These are phyloP conservation scores for Globisporangium solare DNA, from an alignment of 352 stramenopile species.

Conservation along the genomic window DNA sequence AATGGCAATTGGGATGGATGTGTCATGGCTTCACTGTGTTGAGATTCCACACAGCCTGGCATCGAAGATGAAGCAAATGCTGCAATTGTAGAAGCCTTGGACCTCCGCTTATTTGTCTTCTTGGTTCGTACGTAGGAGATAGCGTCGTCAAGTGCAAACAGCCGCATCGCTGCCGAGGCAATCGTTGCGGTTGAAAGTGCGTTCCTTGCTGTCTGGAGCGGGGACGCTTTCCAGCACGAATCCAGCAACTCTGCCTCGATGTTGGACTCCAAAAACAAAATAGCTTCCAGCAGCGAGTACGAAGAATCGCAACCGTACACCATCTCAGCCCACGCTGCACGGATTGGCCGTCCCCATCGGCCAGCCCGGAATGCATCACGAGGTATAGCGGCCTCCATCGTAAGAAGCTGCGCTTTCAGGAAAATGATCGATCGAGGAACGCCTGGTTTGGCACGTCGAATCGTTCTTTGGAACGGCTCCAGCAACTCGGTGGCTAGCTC, in stretches of 20 bases:
- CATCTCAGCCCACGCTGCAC: slow-evolving; percentile 73
- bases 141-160: slow-evolving; percentile 76
- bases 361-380: slow-evolving; percentile 76
- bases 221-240: slow-evolving; percentile 64
- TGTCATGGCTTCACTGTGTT: slow-evolving; percentile 17
- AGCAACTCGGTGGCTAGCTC: slow-evolving; percentile 69
- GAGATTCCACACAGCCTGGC: neutral
- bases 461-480: slow-evolving; percentile 45
- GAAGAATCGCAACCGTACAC: slow-evolving; percentile 55
- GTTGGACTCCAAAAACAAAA: slow-evolving; percentile 70
- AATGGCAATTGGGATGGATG: slow-evolving; percentile 52
- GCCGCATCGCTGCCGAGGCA: slow-evolving; percentile 63
- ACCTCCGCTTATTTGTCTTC: slow-evolving; percentile 45
- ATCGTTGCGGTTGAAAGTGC: slow-evolving; percentile 57
- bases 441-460: slow-evolving; percentile 39
- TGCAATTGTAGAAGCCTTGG: slow-evolving; percentile 11
- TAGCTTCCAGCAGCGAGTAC: slow-evolving; percentile 46
- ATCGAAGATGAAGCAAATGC: slow-evolving; percentile 11
- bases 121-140: slow-evolving; percentile 68
- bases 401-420: slow-evolving; percentile 61
- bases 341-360: slow-evolving; percentile 58
- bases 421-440: slow-evolving; percentile 38
- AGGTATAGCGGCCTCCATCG: slow-evolving; percentile 68
- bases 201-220: slow-evolving; percentile 53
- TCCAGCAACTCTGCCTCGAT: slow-evolving; percentile 79